Conservation (phyloP, 495 filamentous ascomycete species). For the Lasiosphaeria ovina region DNA sequence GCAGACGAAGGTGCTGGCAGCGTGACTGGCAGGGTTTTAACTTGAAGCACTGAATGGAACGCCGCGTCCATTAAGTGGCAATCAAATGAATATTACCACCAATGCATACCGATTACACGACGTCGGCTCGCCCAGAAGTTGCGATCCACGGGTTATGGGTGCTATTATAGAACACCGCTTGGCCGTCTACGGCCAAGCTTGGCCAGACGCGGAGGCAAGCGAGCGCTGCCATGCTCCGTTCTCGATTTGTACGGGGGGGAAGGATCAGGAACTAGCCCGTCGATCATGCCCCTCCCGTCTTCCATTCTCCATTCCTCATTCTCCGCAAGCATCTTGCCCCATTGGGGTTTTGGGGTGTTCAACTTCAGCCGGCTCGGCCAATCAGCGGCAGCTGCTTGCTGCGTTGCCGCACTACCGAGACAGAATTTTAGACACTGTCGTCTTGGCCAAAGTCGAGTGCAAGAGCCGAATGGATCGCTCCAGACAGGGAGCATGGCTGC, state of each 20-base stretch:
- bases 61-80: background rate
- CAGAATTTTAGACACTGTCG: background rate
- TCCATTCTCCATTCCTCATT: background rate
- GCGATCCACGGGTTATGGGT: background rate
- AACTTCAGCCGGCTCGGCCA: conserved; percentile 20
- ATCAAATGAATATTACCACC: background rate
- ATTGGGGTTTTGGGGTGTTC: background rate
- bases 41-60: background rate
- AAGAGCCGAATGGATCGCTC: background rate
- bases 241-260: conserved; percentile 9
- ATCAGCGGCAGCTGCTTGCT: background rate
- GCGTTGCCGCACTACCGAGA: background rate
- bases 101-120: background rate
- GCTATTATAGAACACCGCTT: background rate
- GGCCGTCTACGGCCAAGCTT: background rate
- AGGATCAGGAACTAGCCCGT: no score
- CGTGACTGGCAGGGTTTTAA: background rate
- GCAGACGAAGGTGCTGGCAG: background rate
- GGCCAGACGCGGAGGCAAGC: background rate
- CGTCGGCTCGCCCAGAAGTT: conserved; percentile 2
- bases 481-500: no score
- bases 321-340: background rate
- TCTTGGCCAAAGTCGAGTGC: background rate
- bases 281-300: background rate
- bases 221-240: conserved; percentile 12